Conservation (phyloP, 768 basidiomycete genomes). For the Sarcodon sp. region DNA sequence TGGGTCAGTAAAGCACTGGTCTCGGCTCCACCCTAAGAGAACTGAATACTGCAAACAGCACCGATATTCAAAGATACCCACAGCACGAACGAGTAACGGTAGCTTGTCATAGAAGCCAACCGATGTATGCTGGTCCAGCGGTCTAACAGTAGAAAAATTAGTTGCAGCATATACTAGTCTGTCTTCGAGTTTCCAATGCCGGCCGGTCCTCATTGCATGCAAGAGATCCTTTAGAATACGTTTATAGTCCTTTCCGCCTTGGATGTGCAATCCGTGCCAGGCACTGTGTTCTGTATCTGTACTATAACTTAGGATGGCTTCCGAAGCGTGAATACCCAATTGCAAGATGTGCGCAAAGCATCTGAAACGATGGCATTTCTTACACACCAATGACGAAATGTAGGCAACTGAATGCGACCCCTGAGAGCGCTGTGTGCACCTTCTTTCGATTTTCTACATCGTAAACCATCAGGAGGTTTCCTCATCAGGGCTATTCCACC, state of each 20-base stretch:
- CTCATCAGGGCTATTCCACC: too few species aligned
- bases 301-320: slow-evolving; percentile 15
- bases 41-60: not conserved
- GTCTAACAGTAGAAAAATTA: slow-evolving; percentile 33
- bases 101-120: slow-evolving; percentile 51
- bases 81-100: not conserved
- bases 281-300: slow-evolving; percentile 3
- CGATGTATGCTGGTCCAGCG: slow-evolving; percentile 27
- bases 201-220: slow-evolving; percentile 24
- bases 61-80: not conserved
- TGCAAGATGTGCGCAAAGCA: slow-evolving; percentile 26
- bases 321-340: slow-evolving; percentile 22
- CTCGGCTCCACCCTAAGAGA: not conserved
- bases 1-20: not conserved
- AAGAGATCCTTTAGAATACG: slow-evolving; percentile 6
- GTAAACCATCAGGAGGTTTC: not conserved
- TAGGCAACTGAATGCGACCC: slow-evolving; percentile 2
- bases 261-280: slow-evolving; percentile 24
- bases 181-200: slow-evolving; percentile 16
- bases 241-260: slow-evolving; percentile 8
- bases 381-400: slow-evolving; percentile 19
- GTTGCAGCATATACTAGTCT: slow-evolving; percentile 33
- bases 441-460: not conserved
- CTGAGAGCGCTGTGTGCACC: not conserved
- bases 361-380: slow-evolving; percentile 19